These are phyloP conservation scores for Paecilomyces niveus DNA, from an alignment of 2,329 filamentous ascomycete genomes.

Conservation along the genomic window DNA sequence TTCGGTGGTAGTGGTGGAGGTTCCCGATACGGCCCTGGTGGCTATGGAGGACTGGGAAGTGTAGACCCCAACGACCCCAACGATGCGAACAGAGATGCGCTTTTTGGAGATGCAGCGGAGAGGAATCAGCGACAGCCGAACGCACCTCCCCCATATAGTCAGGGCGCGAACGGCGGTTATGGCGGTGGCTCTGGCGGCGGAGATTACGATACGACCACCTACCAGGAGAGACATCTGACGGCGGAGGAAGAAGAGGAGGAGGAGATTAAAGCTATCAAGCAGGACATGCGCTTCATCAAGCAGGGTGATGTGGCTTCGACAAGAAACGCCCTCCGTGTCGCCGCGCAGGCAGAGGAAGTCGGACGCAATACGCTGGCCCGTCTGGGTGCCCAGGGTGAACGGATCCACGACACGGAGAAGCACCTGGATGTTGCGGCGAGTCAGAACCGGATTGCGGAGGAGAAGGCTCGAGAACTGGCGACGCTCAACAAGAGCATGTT, in stretches of 20 bases:
- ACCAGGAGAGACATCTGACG: slow-evolving; percentile 69
- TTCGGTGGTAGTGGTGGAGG: slow-evolving; percentile 41
- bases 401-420: slow-evolving; percentile 72
- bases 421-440: slow-evolving; percentile 75
- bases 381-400: slow-evolving; percentile 71
- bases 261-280: slow-evolving; percentile 63
- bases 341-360: slow-evolving; percentile 62
- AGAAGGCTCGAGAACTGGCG: slow-evolving; percentile 76
- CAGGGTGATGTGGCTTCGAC: slow-evolving; percentile 68
- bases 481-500: slow-evolving; percentile 88
- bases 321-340: slow-evolving; percentile 61
- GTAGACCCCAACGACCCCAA: slow-evolving; percentile 43
- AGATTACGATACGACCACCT: slow-evolving; percentile 31
- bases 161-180: slow-evolving; percentile 24
- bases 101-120: slow-evolving; percentile 52
- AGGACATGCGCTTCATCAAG: slow-evolving; percentile 69
- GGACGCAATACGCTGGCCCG: slow-evolving; percentile 65
- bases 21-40: slow-evolving; percentile 43
- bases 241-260: slow-evolving; percentile 73
- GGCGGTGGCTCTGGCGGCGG: slow-evolving; percentile 23
- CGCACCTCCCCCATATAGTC: slow-evolving; percentile 26
- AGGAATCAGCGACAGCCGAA: slow-evolving; percentile 39
- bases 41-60: slow-evolving; percentile 51
- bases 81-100: slow-evolving; percentile 50
- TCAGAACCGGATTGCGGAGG: slow-evolving; percentile 68